Base-by-base conservation (phyloP, 2,329 filamentous ascomycete genomes). In the Sarocladium oryzae region DNA sequence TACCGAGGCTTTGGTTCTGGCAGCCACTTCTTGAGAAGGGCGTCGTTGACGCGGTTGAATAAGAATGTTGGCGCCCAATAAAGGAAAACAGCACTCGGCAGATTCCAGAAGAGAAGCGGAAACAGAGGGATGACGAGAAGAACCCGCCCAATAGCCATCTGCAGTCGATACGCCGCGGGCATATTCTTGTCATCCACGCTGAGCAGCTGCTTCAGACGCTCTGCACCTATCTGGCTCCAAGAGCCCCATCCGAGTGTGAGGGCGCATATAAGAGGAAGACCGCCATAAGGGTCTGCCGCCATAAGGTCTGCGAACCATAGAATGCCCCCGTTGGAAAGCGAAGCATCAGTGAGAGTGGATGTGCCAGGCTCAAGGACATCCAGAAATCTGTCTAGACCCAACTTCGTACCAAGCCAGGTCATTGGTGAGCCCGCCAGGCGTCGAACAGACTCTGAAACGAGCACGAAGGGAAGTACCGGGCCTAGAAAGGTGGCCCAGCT, bases 301-400 rank as follows among this genome's bases (percentile, higher is more conserved):
- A 73, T 74, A 21, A 82, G 69, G 56, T 82, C 74, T 2, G 70
- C 65, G 57, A 82, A 80, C 78, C 79, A 82, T 15, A 81, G 65
- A 36, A 68, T 71, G 23, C 79, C 78, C 4, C 75, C 78, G 0
- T 72, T 67, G 1, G 66, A 58, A n/a, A 82, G 58, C 1, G 69
- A 67, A 2, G 68, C 62, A 38, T 76, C 62, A 33, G 64, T 56
- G 51, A 65, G 55, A 52, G 54, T 54, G 6, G 46, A 55, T 2
- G 60, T 49, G 6, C 54, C 52, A 3, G 56, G 55, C 21, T 56
- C 54, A 7, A 57, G 51, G 24, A 55, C 55, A n/a, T 57, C 59
- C 26, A 66, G 28, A 9, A 57, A 52, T 23, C 54, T 56, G 18
- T 56, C 58, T 28, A 67, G 30, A 11, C 66, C 65, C n/a, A 64